Evolutionary conservation across 441 rosid genomes (phyloP), one percentile per base, ranked within the genome.

Genomic region (Populus hybrid): DNA sequence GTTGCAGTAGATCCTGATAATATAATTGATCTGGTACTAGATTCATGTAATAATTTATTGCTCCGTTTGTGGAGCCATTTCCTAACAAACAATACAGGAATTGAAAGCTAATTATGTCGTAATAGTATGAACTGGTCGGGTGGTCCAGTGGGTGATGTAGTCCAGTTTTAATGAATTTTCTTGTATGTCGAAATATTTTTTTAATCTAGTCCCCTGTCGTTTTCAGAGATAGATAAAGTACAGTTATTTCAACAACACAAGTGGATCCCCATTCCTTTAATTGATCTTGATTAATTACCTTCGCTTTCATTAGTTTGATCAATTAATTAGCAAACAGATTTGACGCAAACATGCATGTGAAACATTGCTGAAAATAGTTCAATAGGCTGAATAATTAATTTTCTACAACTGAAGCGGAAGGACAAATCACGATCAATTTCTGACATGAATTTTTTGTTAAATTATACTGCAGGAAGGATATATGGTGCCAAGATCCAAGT

Each of bases 401-500:
- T 14, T 50, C 20, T 50, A 14, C 56, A 1, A 14, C 56, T 14
- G 56, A 50, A 50, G 6, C 56, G 1, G 20, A 14, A 14, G 59
- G 59, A 50, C 5, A 50, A 50, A 4, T 4, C 2, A 4, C 59
- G 18, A 50, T 14, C 59, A 50, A 5, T 50, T 50, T 14, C 59
- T 3, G 2, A 6, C 59, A 16, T 18, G 61, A 53, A 0, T 53
- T 71, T 68, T 7, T 2, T 31, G 33, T 21, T 21, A 70, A 75
- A 14, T 36, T 24, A 70, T 29, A 31, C 72, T 78, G 85, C 94
- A 95, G 99, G 99, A 93, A 77, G 95, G 88, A 64, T 91, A 88
- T 84, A 83, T 90, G 92, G 98, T 95, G 59, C 97, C 98, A 75
- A 81, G 88, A 74, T 33, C 35, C 31, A 29, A 29, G 31, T 0